Evolutionary conservation across 495 filamentous ascomycete genomes (phyloP), one percentile per base, ranked within the genome.

Genomic region (Penicillium coffeae): DNA sequence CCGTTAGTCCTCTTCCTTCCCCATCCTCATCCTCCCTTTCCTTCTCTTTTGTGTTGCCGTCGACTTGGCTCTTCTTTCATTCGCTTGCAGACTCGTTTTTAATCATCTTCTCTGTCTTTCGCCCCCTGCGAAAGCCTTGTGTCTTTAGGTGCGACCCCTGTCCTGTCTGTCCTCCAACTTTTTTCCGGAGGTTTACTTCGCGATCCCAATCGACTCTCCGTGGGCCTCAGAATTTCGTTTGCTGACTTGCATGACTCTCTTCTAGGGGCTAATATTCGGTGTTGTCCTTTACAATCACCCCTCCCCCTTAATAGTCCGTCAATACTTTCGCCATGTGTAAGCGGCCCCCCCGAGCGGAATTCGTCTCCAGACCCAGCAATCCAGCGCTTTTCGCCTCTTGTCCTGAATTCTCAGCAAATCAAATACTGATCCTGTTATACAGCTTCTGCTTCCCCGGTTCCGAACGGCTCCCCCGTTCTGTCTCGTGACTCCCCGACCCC

Each of bases 241-340:
- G 22, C 45, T 48, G 36, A 38, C 43, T 19, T 30, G 18, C 14
- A 47, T 36, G 21, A 35, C 47, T 38, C n/a, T 40, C 16, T 34
- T 52, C 51, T 49, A 73, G 66, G 67, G 65, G 64, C 64, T 63
- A 49, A 55, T 65, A 51, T 48, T 21, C 13, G 18, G 34, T 38
- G 35, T 14, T n/a, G n/a, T n/a, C n/a, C 44, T 42, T n/a, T 18
- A 4, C 40, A 10, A 42, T 38, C 30, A 36, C 47, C 38, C 27
- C 41, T 35, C 21, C 35, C 27, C 36, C 33, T 21, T 42, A 39
- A 40, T 27, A 43, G 19, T 37, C 47, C 55, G 49, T 51, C 49
- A 40, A 51, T 47, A 55, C 55, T 58, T 62, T 59, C 60, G 61
- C 53, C 66, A 73, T 73, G 70, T 70, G 70, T 73, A 73, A 70